Evolutionary conservation across 2,329 filamentous ascomycete genomes (phyloP).

Genomic region (Lomentospora prolificans): DNA sequence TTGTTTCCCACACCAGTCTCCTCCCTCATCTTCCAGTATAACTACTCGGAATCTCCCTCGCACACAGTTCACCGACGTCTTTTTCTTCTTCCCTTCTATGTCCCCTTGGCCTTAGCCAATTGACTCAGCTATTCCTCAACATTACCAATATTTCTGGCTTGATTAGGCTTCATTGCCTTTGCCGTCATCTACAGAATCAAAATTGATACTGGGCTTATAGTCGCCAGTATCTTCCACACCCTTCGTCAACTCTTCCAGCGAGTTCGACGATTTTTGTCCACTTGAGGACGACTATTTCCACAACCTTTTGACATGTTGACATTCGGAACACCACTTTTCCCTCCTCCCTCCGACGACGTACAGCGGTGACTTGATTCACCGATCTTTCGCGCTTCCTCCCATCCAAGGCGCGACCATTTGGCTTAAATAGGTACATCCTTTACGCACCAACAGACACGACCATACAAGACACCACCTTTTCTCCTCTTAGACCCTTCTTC

Average conservation of each 20-base stretch:
- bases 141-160: not conserved
- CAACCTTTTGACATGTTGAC: slow-evolving; percentile 9
- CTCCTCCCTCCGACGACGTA: slow-evolving; percentile 9
- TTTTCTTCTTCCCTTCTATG: not conserved
- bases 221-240: slow-evolving; percentile 5
- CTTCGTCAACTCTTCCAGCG: slow-evolving; percentile 5
- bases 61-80: not conserved
- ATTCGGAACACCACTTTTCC: slow-evolving; percentile 8
- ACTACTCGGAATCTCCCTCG: not conserved
- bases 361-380: slow-evolving; percentile 9
- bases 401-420: slow-evolving; percentile 3
- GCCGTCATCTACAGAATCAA: not conserved
- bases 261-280: slow-evolving; percentile 6
- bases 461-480: not conserved
- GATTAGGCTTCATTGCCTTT: slow-evolving; percentile 3
- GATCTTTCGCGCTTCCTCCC: slow-evolving; percentile 4
- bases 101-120: slow-evolving; percentile 6
- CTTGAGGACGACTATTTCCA: not conserved
- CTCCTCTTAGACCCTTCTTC: not conserved
- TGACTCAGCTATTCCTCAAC: slow-evolving; percentile 2
- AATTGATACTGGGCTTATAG: slow-evolving; percentile 2
- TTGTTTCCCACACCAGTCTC: not conserved
- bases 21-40: slow-evolving; percentile 1
- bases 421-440: not conserved
- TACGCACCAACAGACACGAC: not conserved